Conservation (phyloP, 2,329 filamentous ascomycete genomes). For the Epichloe sibirici region DNA sequence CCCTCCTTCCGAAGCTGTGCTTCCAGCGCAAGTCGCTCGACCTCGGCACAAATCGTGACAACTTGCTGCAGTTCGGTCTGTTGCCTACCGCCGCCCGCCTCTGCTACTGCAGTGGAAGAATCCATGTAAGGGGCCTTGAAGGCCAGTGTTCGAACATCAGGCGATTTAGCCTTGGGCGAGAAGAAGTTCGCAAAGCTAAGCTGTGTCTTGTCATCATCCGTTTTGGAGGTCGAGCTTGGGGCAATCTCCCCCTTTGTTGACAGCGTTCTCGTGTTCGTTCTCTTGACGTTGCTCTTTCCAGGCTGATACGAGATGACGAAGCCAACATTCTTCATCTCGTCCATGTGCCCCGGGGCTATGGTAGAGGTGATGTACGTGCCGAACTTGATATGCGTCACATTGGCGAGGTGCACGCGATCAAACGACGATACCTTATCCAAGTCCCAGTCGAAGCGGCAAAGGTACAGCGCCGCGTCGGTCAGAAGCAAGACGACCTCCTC, state of each 20-base stretch:
- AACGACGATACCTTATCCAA: slow-evolving; percentile 90
- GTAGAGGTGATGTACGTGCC: slow-evolving; percentile 89
- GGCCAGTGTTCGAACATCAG: slow-evolving; percentile 31
- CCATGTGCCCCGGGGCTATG: slow-evolving; percentile 61
- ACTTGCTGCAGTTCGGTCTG: slow-evolving; percentile 45
- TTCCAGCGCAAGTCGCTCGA: slow-evolving; percentile 52
- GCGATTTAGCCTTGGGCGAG: slow-evolving; percentile 22
- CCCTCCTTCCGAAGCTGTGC: slow-evolving; percentile 29
- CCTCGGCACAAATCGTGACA: slow-evolving; percentile 59
- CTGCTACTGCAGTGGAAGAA: slow-evolving; percentile 42
- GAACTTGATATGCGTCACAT: slow-evolving; percentile 59
- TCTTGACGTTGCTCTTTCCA: slow-evolving; percentile 55
- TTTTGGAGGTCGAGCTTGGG: slow-evolving; percentile 12
- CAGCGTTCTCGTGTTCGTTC: slow-evolving; percentile 78
- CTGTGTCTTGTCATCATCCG: slow-evolving; percentile 15
- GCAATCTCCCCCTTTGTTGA: slow-evolving; percentile 34
- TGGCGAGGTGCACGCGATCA: slow-evolving; percentile 68
- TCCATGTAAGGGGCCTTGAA: slow-evolving; percentile 44
- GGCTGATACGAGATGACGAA: slow-evolving; percentile 69
- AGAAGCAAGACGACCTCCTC: slow-evolving; percentile 82
- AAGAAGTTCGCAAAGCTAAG: slow-evolving; percentile 30
- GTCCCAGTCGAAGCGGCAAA: slow-evolving; percentile 88
- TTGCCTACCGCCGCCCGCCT: slow-evolving; percentile 27
- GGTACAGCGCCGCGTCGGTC: slow-evolving; percentile 74
- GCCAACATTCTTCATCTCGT: slow-evolving; percentile 72